Percentiles rank a stretch among this genome's conserved stretches.
phyloP scores from a whole-genome alignment of 106 monocot genomes.

The Amphibolis antarctica region DNA sequence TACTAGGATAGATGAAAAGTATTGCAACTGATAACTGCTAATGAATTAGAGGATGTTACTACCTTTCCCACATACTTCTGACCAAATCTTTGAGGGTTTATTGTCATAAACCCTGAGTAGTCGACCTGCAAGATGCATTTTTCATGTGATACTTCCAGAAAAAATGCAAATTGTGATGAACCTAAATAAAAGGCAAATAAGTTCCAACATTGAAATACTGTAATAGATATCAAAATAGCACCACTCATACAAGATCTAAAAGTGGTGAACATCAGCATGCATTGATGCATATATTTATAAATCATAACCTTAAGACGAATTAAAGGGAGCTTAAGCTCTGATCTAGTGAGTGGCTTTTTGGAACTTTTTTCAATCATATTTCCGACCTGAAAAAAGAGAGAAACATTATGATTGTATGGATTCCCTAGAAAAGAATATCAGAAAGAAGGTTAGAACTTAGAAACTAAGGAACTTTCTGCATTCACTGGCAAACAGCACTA shows the following conservation, averaged over 20 bases:
- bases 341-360: slow-evolving; percentile 26
- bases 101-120: slow-evolving; percentile 98
- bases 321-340: slow-evolving; percentile 86
- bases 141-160: neutral
- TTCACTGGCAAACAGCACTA: neutral
- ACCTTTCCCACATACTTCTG: slow-evolving; percentile 99
- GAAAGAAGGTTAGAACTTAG: neutral
- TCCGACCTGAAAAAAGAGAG: slow-evolving; percentile 45
- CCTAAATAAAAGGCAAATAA: neutral
- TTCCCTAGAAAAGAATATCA: neutral
- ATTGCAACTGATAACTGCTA: neutral
- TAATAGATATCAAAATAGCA: no score
- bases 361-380: slow-evolving; percentile 78
- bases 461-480: neutral
- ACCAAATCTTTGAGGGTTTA: slow-evolving; percentile 97
- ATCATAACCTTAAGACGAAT: slow-evolving; percentile 70
- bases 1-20: neutral
- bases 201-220: no score
- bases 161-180: neutral
- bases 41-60: neutral
- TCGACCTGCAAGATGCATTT: slow-evolving; percentile 53
- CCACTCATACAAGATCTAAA: no score
- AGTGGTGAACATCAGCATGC: no score
- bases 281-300: neutral
- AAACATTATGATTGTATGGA: neutral